Percentiles rank a stretch among this genome's conserved stretches.
These are phyloP conservation scores for Heliamphora pulchella DNA, from an alignment of 179 eudicot species.

Conservation along the genomic window DNA sequence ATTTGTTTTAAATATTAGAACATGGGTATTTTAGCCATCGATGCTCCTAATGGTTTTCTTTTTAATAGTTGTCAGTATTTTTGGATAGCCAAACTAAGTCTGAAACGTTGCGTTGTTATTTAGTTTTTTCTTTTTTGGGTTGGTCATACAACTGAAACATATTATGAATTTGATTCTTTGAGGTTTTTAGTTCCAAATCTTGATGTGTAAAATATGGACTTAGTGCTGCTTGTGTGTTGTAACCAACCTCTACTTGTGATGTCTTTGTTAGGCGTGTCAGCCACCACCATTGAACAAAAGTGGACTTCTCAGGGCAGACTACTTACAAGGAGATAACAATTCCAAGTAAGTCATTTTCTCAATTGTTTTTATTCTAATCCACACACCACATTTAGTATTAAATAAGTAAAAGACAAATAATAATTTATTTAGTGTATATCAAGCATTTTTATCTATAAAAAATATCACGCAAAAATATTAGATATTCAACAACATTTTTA, in stretches of 20 bases:
- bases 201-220: no score
- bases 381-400: neutral
- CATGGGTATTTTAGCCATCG: constrained; percentile 46
- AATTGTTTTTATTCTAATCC: neutral
- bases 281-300: constrained; percentile 44
- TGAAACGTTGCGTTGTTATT: no score
- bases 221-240: neutral
- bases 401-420: no score
- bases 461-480: no score
- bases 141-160: no score
- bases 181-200: no score
- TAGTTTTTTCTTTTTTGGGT: no score
- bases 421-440: no score
- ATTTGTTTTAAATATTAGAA: constrained; percentile 2
- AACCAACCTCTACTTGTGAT: neutral
- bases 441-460: no score
- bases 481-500: no score
- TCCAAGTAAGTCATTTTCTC: constrained; percentile 31
- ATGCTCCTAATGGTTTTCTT: constrained; percentile 65
- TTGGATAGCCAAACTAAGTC: neutral
- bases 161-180: no score
- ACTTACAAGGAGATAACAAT: constrained; percentile 32
- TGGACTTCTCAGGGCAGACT: constrained; percentile 50
- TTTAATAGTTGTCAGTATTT: constrained; percentile 17
- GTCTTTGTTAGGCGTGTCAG: constrained; percentile 34